Base-by-base conservation (phyloP, 805 yeast species). In the Isabelozyma rhagii region DNA sequence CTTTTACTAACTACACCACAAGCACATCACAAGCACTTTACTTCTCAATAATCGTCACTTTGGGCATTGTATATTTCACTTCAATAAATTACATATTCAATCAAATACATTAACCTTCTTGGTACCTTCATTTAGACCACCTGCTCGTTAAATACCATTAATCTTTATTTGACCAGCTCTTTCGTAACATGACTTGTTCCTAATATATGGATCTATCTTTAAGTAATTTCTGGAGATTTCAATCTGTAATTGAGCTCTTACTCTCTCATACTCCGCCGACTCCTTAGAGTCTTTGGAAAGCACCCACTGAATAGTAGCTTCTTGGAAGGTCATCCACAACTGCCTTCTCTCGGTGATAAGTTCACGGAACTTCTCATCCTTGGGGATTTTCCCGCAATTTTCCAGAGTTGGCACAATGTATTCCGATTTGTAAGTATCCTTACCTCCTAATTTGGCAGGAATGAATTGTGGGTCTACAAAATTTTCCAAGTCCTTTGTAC, bases 361-460 rank as follows among this genome's bases (percentile, higher is more conserved):
- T 47, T 59, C 54, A 36, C 71, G 75, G 46, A 76, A 76, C 21
- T 31, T 41, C 1, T 74, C 75, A 13, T 66, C 80, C 43, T 69
- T 68, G 9, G 17, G 51, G 82, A 82, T 5, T 74, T 69, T 39
- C 97, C 97, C 7, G 93, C 96, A 45, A 89, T 63, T 31, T 50
- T 78, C 83, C 14, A 81, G 78, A 8, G 78, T 75, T 36, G 97
- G 96, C 39, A 70, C 71, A 14, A 74, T 67, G 66, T 87, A 94
- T 47, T 79, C 64, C 70, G 78, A 80, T 51, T 81, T 84, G 55
- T 72, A 78, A 18, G 66, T 68, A 54, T 84, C 85, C 9, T 77
- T 72, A 42, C 98, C 98, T 10, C 96, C 97, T 51, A 92, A 67
- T 39, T 78, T 81, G 54, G 74, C 71, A 28, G 96, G 92, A 54